phyloP scores from a whole-genome alignment of 768 basidiomycete genomes.

The Amanita fuliginea region DNA sequence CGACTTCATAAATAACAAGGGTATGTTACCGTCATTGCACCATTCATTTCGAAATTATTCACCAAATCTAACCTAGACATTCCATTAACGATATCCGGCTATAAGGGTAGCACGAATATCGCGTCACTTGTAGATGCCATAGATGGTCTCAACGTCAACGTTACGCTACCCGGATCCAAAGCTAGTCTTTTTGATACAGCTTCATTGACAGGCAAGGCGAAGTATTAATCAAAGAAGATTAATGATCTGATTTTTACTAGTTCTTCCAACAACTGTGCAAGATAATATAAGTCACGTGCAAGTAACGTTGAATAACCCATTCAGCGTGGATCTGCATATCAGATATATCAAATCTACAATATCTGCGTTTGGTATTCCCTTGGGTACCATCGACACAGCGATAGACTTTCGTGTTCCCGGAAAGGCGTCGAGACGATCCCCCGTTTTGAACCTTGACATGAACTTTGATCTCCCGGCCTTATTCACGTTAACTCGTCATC shows the following conservation, averaged over 20 bases:
- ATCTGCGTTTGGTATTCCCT: constrained; percentile 43
- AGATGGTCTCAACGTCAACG: constrained; percentile 41
- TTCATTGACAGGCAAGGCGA: constrained; percentile 36
- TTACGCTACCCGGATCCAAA: constrained; percentile 49
- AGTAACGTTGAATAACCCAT: constrained; percentile 56
- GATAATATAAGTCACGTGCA: constrained; percentile 59
- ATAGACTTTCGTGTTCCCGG: constrained; percentile 42
- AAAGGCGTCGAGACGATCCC: constrained; percentile 44
- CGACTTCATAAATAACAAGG: constrained; percentile 54
- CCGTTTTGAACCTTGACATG: constrained; percentile 47
- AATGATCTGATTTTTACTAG: constrained; percentile 16
- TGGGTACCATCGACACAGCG: constrained; percentile 48
- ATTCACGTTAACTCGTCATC: constrained; percentile 58
- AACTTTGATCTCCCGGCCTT: constrained; percentile 59
- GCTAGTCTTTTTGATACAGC: constrained; percentile 45
- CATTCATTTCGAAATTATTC: background rate
- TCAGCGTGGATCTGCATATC: constrained; percentile 47
- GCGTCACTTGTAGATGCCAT: constrained; percentile 52
- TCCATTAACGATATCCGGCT: constrained; percentile 45
- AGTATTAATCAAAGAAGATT: background rate
- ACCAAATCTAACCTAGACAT: constrained; percentile 30
- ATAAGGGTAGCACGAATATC: constrained; percentile 46
- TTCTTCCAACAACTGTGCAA: constrained; percentile 53
- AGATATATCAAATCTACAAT: constrained; percentile 52
- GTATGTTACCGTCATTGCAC: constrained; percentile 17